These are phyloP conservation scores for Spatholobus suberectus DNA, from an alignment of 306 rosid genomes.

Conservation along the genomic window DNA sequence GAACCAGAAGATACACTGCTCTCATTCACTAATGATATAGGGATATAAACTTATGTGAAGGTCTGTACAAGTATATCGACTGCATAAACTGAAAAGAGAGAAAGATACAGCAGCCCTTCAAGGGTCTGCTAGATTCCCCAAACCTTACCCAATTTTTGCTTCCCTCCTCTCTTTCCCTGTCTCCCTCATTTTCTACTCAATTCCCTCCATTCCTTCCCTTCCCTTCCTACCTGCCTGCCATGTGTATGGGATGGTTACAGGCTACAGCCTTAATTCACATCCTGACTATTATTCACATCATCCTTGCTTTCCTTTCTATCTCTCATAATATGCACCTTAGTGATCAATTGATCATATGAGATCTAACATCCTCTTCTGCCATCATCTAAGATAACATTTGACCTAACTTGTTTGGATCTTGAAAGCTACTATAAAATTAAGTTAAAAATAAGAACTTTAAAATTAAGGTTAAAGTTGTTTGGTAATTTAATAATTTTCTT, in stretches of 20 bases:
- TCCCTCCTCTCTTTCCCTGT: neutral
- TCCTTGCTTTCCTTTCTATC: neutral
- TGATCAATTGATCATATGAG: neutral
- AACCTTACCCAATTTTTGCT: neutral
- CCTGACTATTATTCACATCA: neutral
- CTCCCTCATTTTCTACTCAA: neutral
- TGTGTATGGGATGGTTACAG: neutral
- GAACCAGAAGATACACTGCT: neutral
- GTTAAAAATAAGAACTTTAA: neutral
- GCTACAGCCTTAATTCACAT: neutral
- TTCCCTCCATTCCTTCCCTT: neutral
- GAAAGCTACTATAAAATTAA: too few relatives aligned
- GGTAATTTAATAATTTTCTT: too few relatives aligned
- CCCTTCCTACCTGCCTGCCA: neutral
- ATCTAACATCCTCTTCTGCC: neutral
- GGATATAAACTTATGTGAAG: constrained; percentile 21
- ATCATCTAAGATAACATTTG: neutral
- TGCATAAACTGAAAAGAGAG: neutral
- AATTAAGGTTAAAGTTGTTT: too few relatives aligned
- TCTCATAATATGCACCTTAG: neutral
- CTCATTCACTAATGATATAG: neutral
- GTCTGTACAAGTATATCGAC: constrained; percentile 9
- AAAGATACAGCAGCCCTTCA: neutral
- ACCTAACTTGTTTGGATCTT: too few relatives aligned
- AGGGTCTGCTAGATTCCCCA: constrained; percentile 7